phyloP scores from a whole-genome alignment of 345 rosid genomes.

The Citropsis articulata region DNA sequence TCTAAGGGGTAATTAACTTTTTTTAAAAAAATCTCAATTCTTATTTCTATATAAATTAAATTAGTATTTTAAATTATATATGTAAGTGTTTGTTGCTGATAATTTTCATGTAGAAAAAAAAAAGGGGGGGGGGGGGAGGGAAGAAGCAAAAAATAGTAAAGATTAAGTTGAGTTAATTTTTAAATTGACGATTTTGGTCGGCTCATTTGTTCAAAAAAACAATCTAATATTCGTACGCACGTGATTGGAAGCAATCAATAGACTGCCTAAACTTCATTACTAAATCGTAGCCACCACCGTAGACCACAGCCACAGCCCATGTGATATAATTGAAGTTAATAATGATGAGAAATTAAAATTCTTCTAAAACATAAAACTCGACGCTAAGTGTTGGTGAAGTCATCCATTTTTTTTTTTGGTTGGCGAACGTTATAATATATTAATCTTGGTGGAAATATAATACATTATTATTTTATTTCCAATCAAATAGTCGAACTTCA shows the following conservation, averaged over 20 bases:
- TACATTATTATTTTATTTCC: too few species aligned
- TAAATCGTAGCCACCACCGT: not conserved
- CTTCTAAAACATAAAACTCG: not conserved
- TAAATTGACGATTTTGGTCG: not conserved
- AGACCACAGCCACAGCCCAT: not conserved
- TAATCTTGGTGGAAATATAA: too few species aligned
- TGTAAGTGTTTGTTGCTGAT: too few species aligned
- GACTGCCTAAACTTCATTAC: not conserved
- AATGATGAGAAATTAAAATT: too few species aligned
- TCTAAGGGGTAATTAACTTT: rapidly evolving
- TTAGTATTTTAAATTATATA: too few species aligned
- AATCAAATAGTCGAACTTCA: too few species aligned
- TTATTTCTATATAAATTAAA: too few species aligned
- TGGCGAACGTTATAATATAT: too few species aligned
- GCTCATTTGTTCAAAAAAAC: not conserved
- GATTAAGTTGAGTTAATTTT: not conserved
- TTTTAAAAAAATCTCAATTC: not conserved
- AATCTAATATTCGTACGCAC: not conserved
- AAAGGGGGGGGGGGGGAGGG: too few species aligned
- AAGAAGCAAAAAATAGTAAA: not conserved
- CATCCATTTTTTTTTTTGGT: too few species aligned
- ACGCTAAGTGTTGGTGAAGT: not conserved
- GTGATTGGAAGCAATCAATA: not conserved
- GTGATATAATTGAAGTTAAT: not conserved
- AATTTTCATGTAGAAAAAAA: too few species aligned